These are phyloP conservation scores for Rhizopogon sp. DNA, from an alignment of 768 basidiomycete species.

Conservation along the genomic window DNA sequence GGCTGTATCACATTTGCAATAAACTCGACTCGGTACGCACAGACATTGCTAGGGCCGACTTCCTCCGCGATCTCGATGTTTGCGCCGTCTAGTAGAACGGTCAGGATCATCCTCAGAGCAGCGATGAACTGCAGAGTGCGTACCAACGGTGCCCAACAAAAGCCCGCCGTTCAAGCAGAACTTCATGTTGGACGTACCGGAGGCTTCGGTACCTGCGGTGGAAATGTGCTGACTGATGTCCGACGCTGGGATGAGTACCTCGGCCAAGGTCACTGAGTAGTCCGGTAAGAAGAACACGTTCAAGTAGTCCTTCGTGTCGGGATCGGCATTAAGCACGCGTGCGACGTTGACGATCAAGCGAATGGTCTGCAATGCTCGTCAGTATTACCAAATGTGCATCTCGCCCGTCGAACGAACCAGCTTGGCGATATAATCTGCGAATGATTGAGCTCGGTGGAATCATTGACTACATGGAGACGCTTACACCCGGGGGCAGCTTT, in stretches of 20 bases:
- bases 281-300: constrained; percentile 94
- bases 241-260: constrained; percentile 84
- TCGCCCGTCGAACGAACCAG: constrained; percentile 38
- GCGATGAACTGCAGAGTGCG: constrained; percentile 10
- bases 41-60: constrained; percentile 88
- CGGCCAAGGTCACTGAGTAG: constrained; percentile 83
- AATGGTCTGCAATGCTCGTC: constrained; percentile 54
- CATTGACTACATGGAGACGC: constrained; percentile 18
- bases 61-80: constrained; percentile 97
- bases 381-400: background rate
- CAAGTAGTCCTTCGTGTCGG: constrained; percentile 83
- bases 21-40: constrained; percentile 41
- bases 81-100: constrained; percentile 63
- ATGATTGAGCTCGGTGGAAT: constrained; percentile 5
- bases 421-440: constrained; percentile 84
- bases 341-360: constrained; percentile 92
- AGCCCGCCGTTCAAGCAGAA: constrained; percentile 91
- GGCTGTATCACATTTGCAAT: background rate
- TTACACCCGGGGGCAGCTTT: constrained; percentile 92
- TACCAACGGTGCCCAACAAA: constrained; percentile 76
- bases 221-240: constrained; percentile 97
- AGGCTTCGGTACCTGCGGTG: constrained; percentile 92
- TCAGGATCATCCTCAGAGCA: background rate
- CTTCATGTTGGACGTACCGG: constrained; percentile 82
- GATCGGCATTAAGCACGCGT: constrained; percentile 61